A percentile compares a stretch with the other conserved stretches of the same genome.
Evolutionary conservation across 192 early-diverging fungal species (phyloP).

Genomic region (Backusella sp.): DNA sequence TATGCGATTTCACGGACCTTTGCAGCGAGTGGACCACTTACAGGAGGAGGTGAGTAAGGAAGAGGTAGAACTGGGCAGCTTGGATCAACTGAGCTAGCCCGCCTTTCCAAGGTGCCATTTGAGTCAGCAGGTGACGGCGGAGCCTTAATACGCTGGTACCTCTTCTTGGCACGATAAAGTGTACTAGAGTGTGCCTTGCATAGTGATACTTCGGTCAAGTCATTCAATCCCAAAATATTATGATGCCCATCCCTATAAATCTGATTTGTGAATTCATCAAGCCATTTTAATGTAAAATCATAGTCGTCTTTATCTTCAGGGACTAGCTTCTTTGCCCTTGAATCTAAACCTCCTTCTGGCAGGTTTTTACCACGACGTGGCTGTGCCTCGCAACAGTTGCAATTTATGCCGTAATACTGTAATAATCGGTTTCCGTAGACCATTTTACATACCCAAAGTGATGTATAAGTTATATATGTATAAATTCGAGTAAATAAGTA

Average conservation of each 20-base stretch:
- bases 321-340: constrained; percentile 33
- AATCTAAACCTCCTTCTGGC: constrained; percentile 32
- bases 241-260: constrained; percentile 27
- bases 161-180: constrained; percentile 38
- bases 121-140: constrained; percentile 23
- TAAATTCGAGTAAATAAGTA: too few relatives aligned
- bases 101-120: constrained; percentile 1
- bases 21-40: constrained; percentile 11
- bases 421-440: background rate
- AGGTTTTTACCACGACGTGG: constrained; percentile 42
- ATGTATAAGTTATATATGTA: too few relatives aligned
- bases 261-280: constrained; percentile 28
- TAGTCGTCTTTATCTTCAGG: constrained; percentile 32
- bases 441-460: background rate
- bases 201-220: constrained; percentile 34
- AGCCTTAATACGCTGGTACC: constrained; percentile 9
- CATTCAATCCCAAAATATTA: constrained; percentile 12
- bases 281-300: constrained; percentile 35
- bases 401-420: constrained; percentile 33
- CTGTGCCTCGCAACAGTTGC: constrained; percentile 34
- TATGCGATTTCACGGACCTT: constrained; percentile 22
- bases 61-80: constrained; percentile 6
- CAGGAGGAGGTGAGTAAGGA: background rate
- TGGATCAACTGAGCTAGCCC: constrained; percentile 5
- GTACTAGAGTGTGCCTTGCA: constrained; percentile 41